Conservation (phyloP, 2,329 filamentous ascomycete species). For the Claviceps fusiformis region DNA sequence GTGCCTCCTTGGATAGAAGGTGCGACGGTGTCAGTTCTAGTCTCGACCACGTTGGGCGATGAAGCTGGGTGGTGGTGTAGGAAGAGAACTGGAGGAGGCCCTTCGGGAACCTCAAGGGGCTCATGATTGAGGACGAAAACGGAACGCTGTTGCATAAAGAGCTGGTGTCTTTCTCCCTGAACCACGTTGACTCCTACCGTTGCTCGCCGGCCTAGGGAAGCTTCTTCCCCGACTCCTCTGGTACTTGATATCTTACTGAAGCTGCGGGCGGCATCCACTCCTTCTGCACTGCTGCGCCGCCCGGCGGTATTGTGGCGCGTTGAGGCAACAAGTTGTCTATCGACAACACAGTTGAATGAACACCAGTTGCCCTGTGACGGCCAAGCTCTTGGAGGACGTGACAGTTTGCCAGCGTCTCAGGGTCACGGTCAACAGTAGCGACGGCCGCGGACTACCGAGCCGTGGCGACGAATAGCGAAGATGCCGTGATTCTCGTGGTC, state of each 20-base stretch:
- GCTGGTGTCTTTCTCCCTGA: no score
- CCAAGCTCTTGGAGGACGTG: not conserved
- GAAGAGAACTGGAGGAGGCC: not conserved
- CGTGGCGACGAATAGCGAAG: not conserved
- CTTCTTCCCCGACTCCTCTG: no score
- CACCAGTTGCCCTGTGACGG: not conserved
- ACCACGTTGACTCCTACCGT: no score
- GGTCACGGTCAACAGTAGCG: not conserved
- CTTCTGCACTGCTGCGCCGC: no score
- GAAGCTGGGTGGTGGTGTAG: not conserved
- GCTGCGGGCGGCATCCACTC: no score
- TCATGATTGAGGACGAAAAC: slow-evolving; percentile 16
- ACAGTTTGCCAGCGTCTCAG: not conserved
- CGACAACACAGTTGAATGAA: no score
- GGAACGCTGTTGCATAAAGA: not conserved
- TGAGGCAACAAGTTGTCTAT: no score
- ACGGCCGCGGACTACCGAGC: not conserved
- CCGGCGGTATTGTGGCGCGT: no score
- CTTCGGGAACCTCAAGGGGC: slow-evolving; percentile 9
- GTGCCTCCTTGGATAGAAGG: not conserved
- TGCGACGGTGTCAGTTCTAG: not conserved
- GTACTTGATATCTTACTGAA: no score
- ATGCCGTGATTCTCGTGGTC: not conserved
- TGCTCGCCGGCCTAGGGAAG: no score
- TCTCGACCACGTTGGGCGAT: not conserved